Base-by-base conservation (phyloP, 192 early-diverging fungal species). In the Coemansia sp. region DNA sequence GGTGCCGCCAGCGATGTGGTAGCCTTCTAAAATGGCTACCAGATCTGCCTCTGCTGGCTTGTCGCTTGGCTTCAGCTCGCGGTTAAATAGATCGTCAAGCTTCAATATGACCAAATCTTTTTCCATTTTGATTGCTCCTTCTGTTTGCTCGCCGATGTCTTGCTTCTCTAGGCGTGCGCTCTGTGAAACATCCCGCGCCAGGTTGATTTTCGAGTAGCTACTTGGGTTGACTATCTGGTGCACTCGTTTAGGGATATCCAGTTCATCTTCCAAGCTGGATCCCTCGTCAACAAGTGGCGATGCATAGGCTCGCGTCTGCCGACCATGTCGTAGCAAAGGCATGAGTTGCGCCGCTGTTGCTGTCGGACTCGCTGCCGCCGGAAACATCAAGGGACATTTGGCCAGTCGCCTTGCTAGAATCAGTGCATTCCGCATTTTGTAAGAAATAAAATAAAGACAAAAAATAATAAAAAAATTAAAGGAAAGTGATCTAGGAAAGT, bases 21-120 rank as follows among this genome's bases (percentile, higher is more conserved):
- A 81, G 8, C 73, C 79, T 11, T 75, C 70, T 7, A 81, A 50
- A 45, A 81, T 54, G 40, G 73, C 73, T 22, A 38, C 40, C 50
- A 64, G 66, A 15, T 74, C 72, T 10, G 38, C 45, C 1, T n/a
- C 15, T 4, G 55, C 36, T 32, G 65, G 60, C 1, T 25, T 25
- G 49, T 20, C 10, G 11, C 0, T 20, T 25, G 49, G 46, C 23
- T 2, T 23, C 34, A 33, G 36, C 55, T 34, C 32, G 42, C 62
- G 23, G 23, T 36, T 33, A 56, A 68, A 72, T 9, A 81, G 62
- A n/a, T 11, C 33, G 25, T 56, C 53, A 10, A 81, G 67, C 40
- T 25, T 49, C 9, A 4, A 13, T n/a, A 25, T 25, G 8, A 60
- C 52, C 14, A 9, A 61, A 5, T 33, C n/a, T 17, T 19, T 32